These are phyloP conservation scores for Saccharomycopsis olivae DNA, from an alignment of 805 yeast species.

Conservation along the genomic window DNA sequence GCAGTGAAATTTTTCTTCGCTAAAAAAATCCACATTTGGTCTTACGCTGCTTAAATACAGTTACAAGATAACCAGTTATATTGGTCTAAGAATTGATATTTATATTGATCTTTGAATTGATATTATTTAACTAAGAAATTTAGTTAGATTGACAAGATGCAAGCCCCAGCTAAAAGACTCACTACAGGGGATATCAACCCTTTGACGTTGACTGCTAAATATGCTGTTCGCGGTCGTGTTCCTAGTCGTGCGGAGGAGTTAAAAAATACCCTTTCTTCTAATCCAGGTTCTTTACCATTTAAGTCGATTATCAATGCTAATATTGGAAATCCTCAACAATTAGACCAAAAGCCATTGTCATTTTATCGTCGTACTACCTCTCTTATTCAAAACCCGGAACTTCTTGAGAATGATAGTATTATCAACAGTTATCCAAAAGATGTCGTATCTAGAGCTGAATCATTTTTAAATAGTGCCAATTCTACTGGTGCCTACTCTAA, in stretches of 20 bases:
- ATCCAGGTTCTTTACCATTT: conserved; percentile 64
- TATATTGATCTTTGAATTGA: too few relatives aligned
- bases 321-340: conserved; percentile 96
- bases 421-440: conserved; percentile 42
- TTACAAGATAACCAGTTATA: too few relatives aligned
- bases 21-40: too few relatives aligned
- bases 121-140: too few relatives aligned
- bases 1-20: too few relatives aligned
- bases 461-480: conserved; percentile 50
- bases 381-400: conserved; percentile 72
- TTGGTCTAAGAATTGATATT: too few relatives aligned
- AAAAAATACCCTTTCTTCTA: conserved; percentile 39
- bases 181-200: conserved; percentile 51
- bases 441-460: conserved; percentile 60
- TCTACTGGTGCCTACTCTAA: conserved; percentile 93
- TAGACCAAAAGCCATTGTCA: conserved; percentile 90
- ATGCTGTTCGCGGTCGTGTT: conserved; percentile 91
- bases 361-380: conserved; percentile 89
- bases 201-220: conserved; percentile 72
- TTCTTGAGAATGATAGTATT: conserved; percentile 33
- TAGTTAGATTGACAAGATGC: too few relatives aligned
- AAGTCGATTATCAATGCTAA: conserved; percentile 75
- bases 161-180: conserved; percentile 28
- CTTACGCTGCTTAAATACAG: too few relatives aligned
- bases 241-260: conserved; percentile 92